These are phyloP conservation scores for Chlorociboria aeruginascens DNA, from an alignment of 495 filamentous ascomycete species.

Conservation along the genomic window DNA sequence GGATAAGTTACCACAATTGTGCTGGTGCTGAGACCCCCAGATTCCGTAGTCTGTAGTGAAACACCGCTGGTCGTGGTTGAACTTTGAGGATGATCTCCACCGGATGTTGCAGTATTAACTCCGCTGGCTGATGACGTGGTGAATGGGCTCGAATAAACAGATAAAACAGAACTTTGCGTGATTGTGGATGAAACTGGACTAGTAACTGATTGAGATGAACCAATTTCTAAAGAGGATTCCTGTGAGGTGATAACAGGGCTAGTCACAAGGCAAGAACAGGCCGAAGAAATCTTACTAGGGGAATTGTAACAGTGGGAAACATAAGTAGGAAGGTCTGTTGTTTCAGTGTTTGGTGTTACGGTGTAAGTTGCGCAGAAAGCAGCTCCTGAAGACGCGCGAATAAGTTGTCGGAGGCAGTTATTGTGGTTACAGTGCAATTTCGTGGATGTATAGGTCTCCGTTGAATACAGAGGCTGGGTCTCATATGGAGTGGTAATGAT, in stretches of 20 bases:
- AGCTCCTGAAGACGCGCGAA: slow-evolving; percentile 4
- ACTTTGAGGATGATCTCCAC: no score
- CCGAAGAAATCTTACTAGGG: slow-evolving; percentile 10
- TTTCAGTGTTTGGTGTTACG: slow-evolving; percentile 2
- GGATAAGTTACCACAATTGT: no score
- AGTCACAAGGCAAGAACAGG: slow-evolving; percentile 8
- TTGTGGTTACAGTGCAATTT: not conserved
- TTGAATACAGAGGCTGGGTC: not conserved
- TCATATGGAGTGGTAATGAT: not conserved
- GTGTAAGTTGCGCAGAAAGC: slow-evolving; percentile 13
- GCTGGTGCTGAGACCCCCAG: no score
- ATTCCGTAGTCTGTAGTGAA: no score
- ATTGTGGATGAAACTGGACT: no score
- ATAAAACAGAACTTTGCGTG: no score
- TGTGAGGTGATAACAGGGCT: not conserved
- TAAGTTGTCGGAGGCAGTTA: slow-evolving; percentile 11
- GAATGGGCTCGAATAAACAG: no score
- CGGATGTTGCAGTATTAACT: no score
- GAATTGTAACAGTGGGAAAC: slow-evolving; percentile 6
- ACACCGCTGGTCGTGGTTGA: no score
- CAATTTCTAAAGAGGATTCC: not conserved
- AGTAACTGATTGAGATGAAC: not conserved
- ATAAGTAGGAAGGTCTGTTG: slow-evolving; percentile 6
- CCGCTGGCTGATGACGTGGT: no score
- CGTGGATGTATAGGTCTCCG: not conserved